Evolutionary conservation across 1,284 basidiomycete species (phyloP), one percentile per base, ranked within the genome.

Genomic region (Boletus sp.): DNA sequence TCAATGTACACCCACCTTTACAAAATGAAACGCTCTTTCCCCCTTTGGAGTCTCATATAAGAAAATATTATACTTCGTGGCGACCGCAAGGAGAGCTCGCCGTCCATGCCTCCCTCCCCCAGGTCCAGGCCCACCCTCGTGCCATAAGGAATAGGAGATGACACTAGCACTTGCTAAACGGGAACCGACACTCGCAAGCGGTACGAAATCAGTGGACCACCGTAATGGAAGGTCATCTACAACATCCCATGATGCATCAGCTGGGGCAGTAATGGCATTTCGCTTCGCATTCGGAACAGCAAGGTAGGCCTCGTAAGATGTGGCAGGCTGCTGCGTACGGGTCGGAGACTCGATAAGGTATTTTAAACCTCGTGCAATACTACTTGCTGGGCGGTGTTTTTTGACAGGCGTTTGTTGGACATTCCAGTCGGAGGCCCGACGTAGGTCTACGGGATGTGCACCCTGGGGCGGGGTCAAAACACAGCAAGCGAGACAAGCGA

Each of bases 201-300:
- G 86, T 6, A 91, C 88, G 69, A 84, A 93, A 71, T 93, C 91
- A 0, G 88, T 89, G 21, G 90, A 89, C 91, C 91, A 93, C 43
- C 88, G 83, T 53, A 93, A 66, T 13, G 90, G 88, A 19, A 90
- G 74, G 60, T 92, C 90, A 17, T 93, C 89, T 4, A 93, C 78
- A 21, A 91, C 67, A 71, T 93, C 90, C 90, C 90, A 92, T 14
- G 76, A 73, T 7, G 83, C 81, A 43, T 87, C 86, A 40, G 77
- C 73, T 5, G 81, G 76, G 28, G 76, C 67, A 28, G 74, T 70
- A 51, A 73, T 58, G 54, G 68, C 28, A 7, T 67, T 63, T 2
- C 76, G 71, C 27, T 67, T 77, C 30, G 59, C 38, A 46, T 56
- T 74, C n/a, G 66, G 68, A 50, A 67, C 56, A 49, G 69, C 64